Evolutionary conservation across 352 stramenopile species (phyloP), one percentile per base, ranked within the genome.

Genomic region (Pythium apleroticum): DNA sequence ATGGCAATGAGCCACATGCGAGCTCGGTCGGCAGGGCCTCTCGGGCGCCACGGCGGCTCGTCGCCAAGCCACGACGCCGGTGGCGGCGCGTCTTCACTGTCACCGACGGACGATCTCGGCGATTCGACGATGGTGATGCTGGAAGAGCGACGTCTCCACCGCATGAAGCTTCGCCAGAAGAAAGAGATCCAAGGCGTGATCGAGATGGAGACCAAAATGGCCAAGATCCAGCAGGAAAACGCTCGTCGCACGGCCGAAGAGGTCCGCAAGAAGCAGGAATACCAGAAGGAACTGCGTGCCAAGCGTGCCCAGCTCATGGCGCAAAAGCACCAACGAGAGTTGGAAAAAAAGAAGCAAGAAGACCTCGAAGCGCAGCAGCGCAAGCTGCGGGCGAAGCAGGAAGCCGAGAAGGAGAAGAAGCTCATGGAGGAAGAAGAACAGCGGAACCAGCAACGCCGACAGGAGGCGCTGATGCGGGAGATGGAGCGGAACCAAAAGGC

Each of bases 141-240:
- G 17, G 85, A 93, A 56, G 83, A 90, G 22, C 71, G 70, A 27
- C 69, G 83, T 15, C 68, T 93, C 10, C 73, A 79, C 28, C 72
- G 78, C 17, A 91, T 93, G 39, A 93, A 91, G 55, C 52, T 79
- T 37, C 77, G 83, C 0, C 85, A 93, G 62, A 69, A 91, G 59
- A 81, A 79, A 30, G 85, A 93, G 35, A 84, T 93, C 54, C 81
- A 88, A 30, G 70, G 66, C 35, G 77, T 88, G n/a, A 88, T 93
- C 62, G 81, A 93, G 31, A 90, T 83, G 76, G 85, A 93, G 45
- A 71, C 70, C n/a, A 86, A 84, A 37, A 81, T 88, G 61, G 83
- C 80, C 46, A 78, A 84, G 48, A 72, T 90, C 20, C 82, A 91
- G 25, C 66, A 84, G 9, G 81, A 91, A 45, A 88, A 88, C 30